phyloP scores from a whole-genome alignment of 176 grass and related monocot genomes.

The Avena insularis region DNA sequence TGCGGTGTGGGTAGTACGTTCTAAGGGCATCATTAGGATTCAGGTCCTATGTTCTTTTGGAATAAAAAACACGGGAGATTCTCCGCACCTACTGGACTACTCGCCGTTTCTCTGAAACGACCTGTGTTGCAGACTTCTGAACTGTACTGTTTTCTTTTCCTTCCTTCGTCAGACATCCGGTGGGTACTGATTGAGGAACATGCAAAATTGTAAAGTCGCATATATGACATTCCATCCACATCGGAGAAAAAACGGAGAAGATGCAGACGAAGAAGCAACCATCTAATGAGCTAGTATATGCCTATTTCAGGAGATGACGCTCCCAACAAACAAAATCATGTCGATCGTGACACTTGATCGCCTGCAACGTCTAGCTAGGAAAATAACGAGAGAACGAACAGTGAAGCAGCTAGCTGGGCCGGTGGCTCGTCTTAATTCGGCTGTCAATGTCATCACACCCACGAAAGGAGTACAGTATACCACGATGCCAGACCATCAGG shows the following conservation, averaged over 20 bases:
- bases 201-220: neutral
- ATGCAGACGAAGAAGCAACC: neutral
- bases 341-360: constrained; percentile 13
- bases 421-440: neutral
- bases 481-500: neutral
- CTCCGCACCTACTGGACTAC: neutral
- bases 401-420: neutral
- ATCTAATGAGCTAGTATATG: neutral
- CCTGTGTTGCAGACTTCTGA: neutral
- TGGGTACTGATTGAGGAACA: neutral
- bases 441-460: neutral
- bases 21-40: neutral
- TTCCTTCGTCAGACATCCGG: neutral
- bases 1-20: neutral
- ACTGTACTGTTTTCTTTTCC: neutral
- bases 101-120: neutral
- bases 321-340: neutral
- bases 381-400: neutral
- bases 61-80: neutral
- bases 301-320: neutral
- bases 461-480: neutral
- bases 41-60: neutral
- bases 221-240: neutral
- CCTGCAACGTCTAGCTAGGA: neutral
- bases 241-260: neutral